A percentile compares a stretch with the other conserved stretches of the same genome.
phyloP scores from a whole-genome alignment of 208 protist genomes.

The Wallacemonas collosoma region DNA sequence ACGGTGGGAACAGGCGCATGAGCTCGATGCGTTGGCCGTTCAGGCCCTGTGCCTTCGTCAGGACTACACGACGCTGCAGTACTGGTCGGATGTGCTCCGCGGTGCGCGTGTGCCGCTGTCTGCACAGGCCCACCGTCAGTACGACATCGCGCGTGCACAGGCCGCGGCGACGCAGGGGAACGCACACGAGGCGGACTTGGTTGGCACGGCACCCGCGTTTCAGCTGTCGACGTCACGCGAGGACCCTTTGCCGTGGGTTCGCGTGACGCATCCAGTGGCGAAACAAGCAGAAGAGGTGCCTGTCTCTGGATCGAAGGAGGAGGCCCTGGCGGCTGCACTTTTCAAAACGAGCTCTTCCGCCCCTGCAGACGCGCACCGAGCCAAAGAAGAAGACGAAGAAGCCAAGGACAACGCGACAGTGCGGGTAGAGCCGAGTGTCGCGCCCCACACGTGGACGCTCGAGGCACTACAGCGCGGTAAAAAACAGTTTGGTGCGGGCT shows the following conservation, averaged over 20 bases:
- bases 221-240: not conserved
- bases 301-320: not conserved
- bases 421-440: not conserved
- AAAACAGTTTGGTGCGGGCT: not conserved
- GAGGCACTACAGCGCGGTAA: not conserved
- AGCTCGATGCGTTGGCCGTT: conserved; percentile 43
- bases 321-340: not conserved
- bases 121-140: not conserved
- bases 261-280: not conserved
- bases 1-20: conserved; percentile 23
- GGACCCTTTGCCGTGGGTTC: conserved; percentile 4
- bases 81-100: conserved; percentile 5
- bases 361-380: no score
- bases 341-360: not conserved
- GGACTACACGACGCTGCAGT: conserved; percentile 13
- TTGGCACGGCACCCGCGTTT: no score
- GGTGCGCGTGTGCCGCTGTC: not conserved
- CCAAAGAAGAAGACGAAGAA: no score
- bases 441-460: not conserved
- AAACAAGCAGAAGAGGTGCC: no score
- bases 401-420: not conserved
- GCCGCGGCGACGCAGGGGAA: not conserved
- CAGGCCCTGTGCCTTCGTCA: conserved; percentile 34
- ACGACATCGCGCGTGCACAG: not conserved
- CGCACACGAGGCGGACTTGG: not conserved